Conservation (phyloP, 2,329 filamentous ascomycete species). For the Xylaria hypoxylon region DNA sequence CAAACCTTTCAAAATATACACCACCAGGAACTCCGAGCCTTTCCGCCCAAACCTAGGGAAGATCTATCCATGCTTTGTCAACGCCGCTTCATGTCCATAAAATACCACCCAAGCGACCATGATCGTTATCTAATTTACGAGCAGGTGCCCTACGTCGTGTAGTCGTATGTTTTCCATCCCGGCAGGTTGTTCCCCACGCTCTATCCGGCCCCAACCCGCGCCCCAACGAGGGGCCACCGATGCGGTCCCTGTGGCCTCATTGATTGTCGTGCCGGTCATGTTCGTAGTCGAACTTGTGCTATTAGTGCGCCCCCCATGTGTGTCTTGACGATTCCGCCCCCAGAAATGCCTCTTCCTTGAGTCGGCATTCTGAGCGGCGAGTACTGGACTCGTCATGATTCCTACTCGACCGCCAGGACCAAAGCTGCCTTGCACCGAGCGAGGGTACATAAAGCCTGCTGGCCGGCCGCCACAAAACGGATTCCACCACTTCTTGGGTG, state of each 20-base stretch:
- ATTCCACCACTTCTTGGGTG: constrained; percentile 56
- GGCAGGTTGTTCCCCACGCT: constrained; percentile 48
- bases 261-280: constrained; percentile 37
- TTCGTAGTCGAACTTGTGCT: constrained; percentile 48
- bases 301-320: constrained; percentile 26
- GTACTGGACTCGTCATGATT: constrained; percentile 59
- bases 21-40: constrained; percentile 7
- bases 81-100: constrained; percentile 22
- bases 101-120: background rate
- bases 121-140: constrained; percentile 40
- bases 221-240: constrained; percentile 54
- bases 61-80: constrained; percentile 29
- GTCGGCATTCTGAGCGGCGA: constrained; percentile 46
- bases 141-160: constrained; percentile 54
- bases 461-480: constrained; percentile 63
- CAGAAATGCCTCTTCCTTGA: constrained; percentile 41
- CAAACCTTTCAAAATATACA: constrained; percentile 24
- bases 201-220: constrained; percentile 56
- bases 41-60: background rate
- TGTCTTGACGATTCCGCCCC: constrained; percentile 29
- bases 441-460: constrained; percentile 63
- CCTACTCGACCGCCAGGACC: constrained; percentile 51
- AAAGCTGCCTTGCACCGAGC: constrained; percentile 43
- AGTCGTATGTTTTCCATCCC: constrained; percentile 52
- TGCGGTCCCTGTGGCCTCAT: constrained; percentile 38